These are phyloP conservation scores for Chlorella sorokiniana DNA, from an alignment of 139 green algal genomes.

Conservation along the genomic window DNA sequence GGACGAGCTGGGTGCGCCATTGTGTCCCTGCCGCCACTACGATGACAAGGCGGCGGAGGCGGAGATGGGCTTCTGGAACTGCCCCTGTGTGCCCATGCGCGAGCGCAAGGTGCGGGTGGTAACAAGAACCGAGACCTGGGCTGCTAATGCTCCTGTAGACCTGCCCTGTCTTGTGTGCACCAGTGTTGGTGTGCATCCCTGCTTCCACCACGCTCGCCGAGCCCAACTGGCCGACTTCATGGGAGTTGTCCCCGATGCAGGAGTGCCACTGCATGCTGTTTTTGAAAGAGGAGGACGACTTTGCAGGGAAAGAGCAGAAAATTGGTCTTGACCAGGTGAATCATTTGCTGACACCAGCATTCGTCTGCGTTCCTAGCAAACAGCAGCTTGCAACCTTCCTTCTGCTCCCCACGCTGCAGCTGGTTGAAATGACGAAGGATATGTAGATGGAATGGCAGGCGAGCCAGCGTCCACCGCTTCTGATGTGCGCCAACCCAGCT, in stretches of 20 bases:
- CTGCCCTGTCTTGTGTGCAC: background rate
- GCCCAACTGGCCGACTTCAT: too few relatives aligned
- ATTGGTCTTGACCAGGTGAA: constrained; percentile 61
- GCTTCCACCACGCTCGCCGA: too few relatives aligned
- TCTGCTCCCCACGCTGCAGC: background rate
- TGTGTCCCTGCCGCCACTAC: constrained; percentile 98
- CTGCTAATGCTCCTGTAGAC: background rate
- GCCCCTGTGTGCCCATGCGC: constrained; percentile 98
- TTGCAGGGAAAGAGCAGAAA: constrained; percentile 85
- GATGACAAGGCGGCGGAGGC: constrained; percentile 97
- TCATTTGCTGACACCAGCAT: too few relatives aligned
- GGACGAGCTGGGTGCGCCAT: constrained; percentile 90
- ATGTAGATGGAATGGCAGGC: too few relatives aligned
- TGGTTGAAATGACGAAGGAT: too few relatives aligned
- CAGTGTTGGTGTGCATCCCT: background rate
- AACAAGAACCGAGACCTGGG: background rate
- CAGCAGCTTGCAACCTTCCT: background rate
- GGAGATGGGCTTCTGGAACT: constrained; percentile 98
- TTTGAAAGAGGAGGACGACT: constrained; percentile 96
- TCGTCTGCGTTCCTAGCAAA: too few relatives aligned
- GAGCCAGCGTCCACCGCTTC: too few relatives aligned
- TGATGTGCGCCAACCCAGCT: too few relatives aligned
- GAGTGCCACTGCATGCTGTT: constrained; percentile 99
- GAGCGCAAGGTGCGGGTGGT: constrained; percentile 81
- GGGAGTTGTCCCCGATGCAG: constrained; percentile 56